Percentiles rank a stretch among this genome's conserved stretches.
Evolutionary conservation across 139 green algal species (phyloP).

Genomic region (Protoeuglena noctilucae): DNA sequence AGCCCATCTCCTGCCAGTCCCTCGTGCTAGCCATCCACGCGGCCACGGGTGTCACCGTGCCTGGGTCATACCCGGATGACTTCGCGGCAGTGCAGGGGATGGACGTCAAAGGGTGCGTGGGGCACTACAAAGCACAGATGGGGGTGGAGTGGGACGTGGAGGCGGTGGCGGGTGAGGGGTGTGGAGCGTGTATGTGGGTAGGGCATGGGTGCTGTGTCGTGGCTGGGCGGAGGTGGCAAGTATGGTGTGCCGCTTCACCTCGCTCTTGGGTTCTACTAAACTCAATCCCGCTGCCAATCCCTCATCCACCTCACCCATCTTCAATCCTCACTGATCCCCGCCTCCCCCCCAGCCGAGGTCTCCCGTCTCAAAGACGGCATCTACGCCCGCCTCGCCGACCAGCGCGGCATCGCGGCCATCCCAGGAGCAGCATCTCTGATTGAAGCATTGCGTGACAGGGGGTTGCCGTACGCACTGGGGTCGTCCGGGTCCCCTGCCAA

Average conservation of each 20-base stretch:
- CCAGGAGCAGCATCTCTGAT: conserved; percentile 18
- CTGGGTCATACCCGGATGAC: conserved; percentile 45
- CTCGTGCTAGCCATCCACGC: conserved; percentile 35
- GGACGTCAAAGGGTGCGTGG: conserved; percentile 47
- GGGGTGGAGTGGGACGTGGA: background rate
- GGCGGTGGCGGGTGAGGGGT: background rate
- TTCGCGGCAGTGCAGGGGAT: conserved; percentile 58
- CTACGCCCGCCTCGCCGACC: no score
- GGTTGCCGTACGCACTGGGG: conserved; percentile 31
- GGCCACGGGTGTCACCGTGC: conserved; percentile 56
- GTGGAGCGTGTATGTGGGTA: conserved; percentile 1
- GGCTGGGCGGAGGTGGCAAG: no score
- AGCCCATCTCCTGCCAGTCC: conserved; percentile 45
- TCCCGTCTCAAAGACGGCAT: no score
- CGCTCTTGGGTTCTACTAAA: no score
- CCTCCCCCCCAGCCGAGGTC: no score
- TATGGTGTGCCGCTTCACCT: no score
- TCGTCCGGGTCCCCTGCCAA: conserved; percentile 40
- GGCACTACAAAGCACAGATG: conserved; percentile 23
- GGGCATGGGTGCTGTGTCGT: conserved; percentile 8
- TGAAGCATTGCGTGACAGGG: no score
- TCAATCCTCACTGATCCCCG: no score
- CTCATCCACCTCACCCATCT: no score
- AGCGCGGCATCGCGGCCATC: conserved; percentile 24
- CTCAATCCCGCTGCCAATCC: no score